These are phyloP conservation scores for Wickerhamomyces tratensis DNA, from an alignment of 805 yeast species.

Conservation along the genomic window DNA sequence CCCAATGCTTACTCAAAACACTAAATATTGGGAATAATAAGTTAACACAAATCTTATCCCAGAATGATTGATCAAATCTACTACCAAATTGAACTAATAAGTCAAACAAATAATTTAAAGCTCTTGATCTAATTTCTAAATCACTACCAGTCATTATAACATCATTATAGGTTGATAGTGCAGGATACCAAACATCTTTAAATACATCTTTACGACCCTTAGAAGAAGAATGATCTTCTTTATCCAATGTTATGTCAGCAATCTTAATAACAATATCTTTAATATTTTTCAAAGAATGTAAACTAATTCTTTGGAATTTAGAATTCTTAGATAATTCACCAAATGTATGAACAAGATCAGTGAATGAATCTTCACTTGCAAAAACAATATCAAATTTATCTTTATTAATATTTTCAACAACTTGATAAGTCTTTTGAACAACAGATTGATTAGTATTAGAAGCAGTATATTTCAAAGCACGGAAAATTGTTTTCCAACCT, in stretches of 20 bases:
- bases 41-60: conserved; percentile 74
- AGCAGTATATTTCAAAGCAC: conserved; percentile 69
- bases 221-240: conserved; percentile 12
- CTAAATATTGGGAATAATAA: conserved; percentile 86
- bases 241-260: conserved; percentile 32
- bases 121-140: conserved; percentile 85
- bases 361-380: conserved; percentile 54
- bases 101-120: conserved; percentile 76
- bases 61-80: conserved; percentile 61
- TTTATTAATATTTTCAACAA: conserved; percentile 51
- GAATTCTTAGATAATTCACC: conserved; percentile 80
- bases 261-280: conserved; percentile 50
- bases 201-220: conserved; percentile 31
- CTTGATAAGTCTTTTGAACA: conserved; percentile 54
- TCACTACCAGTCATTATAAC: conserved; percentile 92
- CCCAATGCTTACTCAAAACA: conserved; percentile 69
- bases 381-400: conserved; percentile 55
- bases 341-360: conserved; percentile 62
- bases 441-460: conserved; percentile 44
- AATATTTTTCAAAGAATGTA: conserved; percentile 72
- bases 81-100: conserved; percentile 71
- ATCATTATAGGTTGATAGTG: conserved; percentile 77
- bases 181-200: conserved; percentile 72
- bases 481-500: conserved; percentile 91
- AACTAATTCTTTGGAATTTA: conserved; percentile 67